Conservation (phyloP, 371 early-diverging fungal genomes). For the Mortierella sp. region DNA sequence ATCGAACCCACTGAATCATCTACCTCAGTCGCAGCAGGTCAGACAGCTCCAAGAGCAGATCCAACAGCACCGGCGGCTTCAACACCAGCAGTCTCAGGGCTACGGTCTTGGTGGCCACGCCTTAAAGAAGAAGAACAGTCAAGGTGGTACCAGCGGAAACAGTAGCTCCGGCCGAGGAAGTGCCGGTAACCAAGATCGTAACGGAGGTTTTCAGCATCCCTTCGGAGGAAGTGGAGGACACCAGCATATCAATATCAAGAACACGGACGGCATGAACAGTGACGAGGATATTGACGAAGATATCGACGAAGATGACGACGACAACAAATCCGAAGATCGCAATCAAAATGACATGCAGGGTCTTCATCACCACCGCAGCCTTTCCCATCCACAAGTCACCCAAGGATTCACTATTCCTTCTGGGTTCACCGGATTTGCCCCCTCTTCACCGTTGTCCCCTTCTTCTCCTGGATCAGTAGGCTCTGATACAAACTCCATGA, state of each 20-base stretch:
- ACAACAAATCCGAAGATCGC: conserved; percentile 6
- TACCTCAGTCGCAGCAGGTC: conserved; percentile 47
- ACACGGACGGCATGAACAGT: conserved; percentile 34
- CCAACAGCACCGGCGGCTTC: conserved; percentile 47
- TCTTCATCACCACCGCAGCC: conserved; percentile 37
- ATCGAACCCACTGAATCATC: conserved; percentile 36
- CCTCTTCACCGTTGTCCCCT: conserved; percentile 46
- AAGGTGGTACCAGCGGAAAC: not conserved
- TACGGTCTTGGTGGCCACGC: conserved; percentile 29
- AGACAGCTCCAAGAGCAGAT: conserved; percentile 54
- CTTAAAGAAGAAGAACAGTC: conserved; percentile 28
- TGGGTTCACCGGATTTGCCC: conserved; percentile 31
- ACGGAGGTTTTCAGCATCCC: conserved; percentile 6
- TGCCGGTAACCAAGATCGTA: conserved; percentile 14
- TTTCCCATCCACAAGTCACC: conserved; percentile 46
- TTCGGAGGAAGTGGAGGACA: conserved; percentile 25
- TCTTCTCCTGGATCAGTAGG: conserved; percentile 47
- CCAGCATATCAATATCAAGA: conserved; percentile 51
- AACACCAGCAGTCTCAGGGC: conserved; percentile 41
- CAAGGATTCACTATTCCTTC: conserved; percentile 44
- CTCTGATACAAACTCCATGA: conserved; percentile 34
- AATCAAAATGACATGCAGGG: conserved; percentile 19
- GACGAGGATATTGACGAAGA: conserved; percentile 44
- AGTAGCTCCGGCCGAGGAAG: not conserved
- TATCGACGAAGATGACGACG: conserved; percentile 30